Conservation (phyloP, 164 flowering plant species). For the Saururus chinensis region DNA sequence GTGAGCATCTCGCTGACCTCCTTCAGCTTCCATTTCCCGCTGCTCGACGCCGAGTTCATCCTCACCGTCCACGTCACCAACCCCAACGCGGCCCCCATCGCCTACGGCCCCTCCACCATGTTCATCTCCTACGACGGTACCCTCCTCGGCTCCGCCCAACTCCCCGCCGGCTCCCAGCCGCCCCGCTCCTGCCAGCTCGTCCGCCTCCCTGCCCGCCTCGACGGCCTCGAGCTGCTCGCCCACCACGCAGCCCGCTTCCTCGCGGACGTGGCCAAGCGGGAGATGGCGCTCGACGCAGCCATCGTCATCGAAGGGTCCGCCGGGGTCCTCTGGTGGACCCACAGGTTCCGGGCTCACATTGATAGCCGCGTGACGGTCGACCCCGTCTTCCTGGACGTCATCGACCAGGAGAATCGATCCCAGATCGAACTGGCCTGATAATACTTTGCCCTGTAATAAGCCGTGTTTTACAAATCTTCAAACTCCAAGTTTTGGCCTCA, state of each 20-base stretch:
- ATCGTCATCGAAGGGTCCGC: conserved; percentile 65
- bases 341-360: conserved; percentile 60
- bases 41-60: conserved; percentile 56
- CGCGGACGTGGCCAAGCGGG: conserved; percentile 53
- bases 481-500: too few species aligned
- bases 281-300: conserved; percentile 68
- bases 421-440: conserved; percentile 23
- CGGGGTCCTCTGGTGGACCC: conserved; percentile 63
- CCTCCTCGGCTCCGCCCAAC: conserved; percentile 56
- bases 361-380: conserved; percentile 67
- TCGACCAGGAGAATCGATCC: conserved; percentile 61
- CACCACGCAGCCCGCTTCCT: conserved; percentile 40
- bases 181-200: conserved; percentile 54
- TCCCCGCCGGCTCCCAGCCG: conserved; percentile 64
- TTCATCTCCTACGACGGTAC: conserved; percentile 77
- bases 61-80: conserved; percentile 86
- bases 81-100: conserved; percentile 67
- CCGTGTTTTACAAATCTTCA: too few species aligned
- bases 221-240: conserved; percentile 51
- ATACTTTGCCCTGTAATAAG: background rate
- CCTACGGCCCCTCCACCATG: conserved; percentile 65
- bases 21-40: conserved; percentile 53
- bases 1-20: conserved; percentile 57
- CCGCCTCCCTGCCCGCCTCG: conserved; percentile 56
- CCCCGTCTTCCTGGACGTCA: conserved; percentile 71